Evolutionary conservation across 2,329 filamentous ascomycete species (phyloP), one percentile per base, ranked within the genome.

Genomic region (Claviceps arundinis): DNA sequence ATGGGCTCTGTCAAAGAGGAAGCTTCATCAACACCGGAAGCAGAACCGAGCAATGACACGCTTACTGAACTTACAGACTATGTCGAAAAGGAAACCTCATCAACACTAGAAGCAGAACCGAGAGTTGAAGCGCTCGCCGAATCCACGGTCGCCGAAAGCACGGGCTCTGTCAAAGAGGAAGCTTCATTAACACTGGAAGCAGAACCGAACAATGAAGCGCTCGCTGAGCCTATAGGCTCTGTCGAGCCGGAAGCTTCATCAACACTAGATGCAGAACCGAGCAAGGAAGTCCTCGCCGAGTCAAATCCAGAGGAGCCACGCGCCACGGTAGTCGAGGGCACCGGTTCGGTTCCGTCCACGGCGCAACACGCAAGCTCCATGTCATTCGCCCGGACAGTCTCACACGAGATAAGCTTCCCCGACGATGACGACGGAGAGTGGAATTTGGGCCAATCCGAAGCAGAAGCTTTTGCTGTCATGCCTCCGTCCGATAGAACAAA

Each of bases 341-440:
- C 41, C 14, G 26, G n/a, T 16, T 50, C 45, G 50, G 45, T 59
- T 9, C 58, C 60, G 38, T 58, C 57, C 19, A 60, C 65, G 17
- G 69, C 72, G 26, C 79, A 80, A 56, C 80, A 83, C 61, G 64
- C 73, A 9, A 84, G 79, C 63, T 80, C 74, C 47, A 73, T 76
- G 62, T 84, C 81, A 0, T 84, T 84, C 64, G 73, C 80, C 11
- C 75, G 81, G 38, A 84, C 81, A 2, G 79, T 82, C 13, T 77
- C 80, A 11, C 75, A 82, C 53, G 79, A 82, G 50, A 68, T 82
- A 24, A 81, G 70, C 62, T 82, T 78, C 67, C 73, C 71, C 52
- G 73, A 74, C 44, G 80, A 81, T 22, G 79, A 82, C 19, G 78
- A 81, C 22, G 62, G 66, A n/a, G 79, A 82, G 55, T 82, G 76